Evolutionary conservation across 768 basidiomycete species (phyloP).

Genomic region (Lactarius hengduanensis): DNA sequence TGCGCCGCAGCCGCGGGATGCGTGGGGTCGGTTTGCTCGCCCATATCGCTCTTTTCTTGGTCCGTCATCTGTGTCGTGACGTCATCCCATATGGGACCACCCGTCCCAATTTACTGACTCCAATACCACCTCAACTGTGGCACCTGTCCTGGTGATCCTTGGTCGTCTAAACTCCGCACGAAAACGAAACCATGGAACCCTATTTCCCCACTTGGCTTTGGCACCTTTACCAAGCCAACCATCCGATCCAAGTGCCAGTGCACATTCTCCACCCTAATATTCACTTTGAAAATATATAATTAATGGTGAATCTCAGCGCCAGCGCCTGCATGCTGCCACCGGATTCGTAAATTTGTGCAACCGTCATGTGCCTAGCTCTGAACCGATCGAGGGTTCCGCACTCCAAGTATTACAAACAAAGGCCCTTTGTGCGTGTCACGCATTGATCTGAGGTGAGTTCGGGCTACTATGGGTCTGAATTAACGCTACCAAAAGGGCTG

Average conservation of each 20-base stretch:
- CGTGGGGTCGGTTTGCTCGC: conserved; percentile 11
- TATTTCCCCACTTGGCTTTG: neutral
- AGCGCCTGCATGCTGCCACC: neutral
- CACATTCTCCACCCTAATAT: neutral
- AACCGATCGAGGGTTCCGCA: neutral
- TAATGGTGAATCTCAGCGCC: neutral
- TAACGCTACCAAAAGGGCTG: neutral
- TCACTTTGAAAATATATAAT: neutral
- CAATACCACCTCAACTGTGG: conserved; percentile 8
- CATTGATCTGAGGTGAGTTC: conserved; percentile 8
- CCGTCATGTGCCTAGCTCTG: neutral
- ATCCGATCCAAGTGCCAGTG: neutral
- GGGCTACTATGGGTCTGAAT: neutral
- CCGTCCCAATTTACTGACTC: conserved; percentile 1
- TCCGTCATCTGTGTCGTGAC: conserved; percentile 16
- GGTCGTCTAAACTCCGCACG: neutral
- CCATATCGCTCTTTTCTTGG: conserved; percentile 5
- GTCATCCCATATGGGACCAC: conserved; percentile 13
- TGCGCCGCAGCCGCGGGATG: conserved; percentile 21
- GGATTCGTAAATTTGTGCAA: neutral
- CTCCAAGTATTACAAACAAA: neutral
- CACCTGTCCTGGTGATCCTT: conserved; percentile 7
- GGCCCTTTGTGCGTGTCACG: neutral
- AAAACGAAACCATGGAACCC: neutral
- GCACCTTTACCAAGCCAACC: neutral